Base-by-base conservation (phyloP, 2,329 filamentous ascomycete genomes). In the Moelleriella libera region DNA sequence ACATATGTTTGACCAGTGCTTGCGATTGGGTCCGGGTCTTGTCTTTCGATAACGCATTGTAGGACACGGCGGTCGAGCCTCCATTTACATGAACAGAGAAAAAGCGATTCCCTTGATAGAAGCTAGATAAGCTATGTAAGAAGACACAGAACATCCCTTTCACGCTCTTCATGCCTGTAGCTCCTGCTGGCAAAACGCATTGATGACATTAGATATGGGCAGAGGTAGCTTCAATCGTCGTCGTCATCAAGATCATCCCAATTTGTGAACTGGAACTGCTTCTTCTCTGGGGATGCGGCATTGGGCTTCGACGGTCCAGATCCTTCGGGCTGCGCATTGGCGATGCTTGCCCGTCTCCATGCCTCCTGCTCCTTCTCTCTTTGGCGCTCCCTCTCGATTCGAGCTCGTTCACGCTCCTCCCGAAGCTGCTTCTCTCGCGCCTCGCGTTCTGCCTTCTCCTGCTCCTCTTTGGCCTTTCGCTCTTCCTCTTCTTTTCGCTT, bases 221-320 rank as follows among this genome's bases (percentile, higher is more conserved):
- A 21, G 21, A 21, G 21, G 21, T 30, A 11, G 10, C n/a, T 41
- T 10, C 66, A 63, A 6, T 66, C 63, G 30, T 66, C 65, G 39
- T 73, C 69, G 32, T 75, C 71, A 43, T 75, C 71, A 46, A 76
- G 65, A 51, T 76, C 73, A 51, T 75, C 69, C 54, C 72, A 58
- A 47, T 68, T 73, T 47, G 72, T 69, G 48, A 77, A 78, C 55
- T 75, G 72, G 53, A 77, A 78, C 63, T 78, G 74, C 58, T 71
- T 72, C 60, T 68, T 69, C 55, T 67, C 65, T 2, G 58, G 60
- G 4, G 57, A 55, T 4, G 54, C 57, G 10, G 61, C 52, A 11
- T 51, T 51, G 6, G 55, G 54, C 30, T 54, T 55, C 40, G 53
- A 54, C n/a, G 55, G 54, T 4, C 54, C 58, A 14, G 60, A 50